Conservation (phyloP, 2,329 filamentous ascomycete species). For the Epichloe gansuensis region DNA sequence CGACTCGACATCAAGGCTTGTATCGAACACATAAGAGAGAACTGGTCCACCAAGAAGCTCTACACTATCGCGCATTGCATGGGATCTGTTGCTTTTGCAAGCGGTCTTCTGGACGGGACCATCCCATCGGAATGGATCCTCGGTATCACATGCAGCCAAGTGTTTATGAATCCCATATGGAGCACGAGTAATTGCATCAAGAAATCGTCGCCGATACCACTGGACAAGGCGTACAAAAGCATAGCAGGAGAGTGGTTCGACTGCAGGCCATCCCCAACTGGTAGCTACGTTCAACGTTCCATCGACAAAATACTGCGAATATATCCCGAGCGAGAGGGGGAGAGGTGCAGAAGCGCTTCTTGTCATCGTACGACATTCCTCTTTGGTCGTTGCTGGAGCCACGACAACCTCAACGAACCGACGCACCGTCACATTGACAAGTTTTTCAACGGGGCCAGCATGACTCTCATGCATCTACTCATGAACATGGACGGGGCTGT, state of each 20-base stretch:
- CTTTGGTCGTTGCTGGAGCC: constrained; percentile 51
- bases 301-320: constrained; percentile 46
- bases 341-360: constrained; percentile 47
- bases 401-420: constrained; percentile 50
- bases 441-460: constrained; percentile 50
- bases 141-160: constrained; percentile 46
- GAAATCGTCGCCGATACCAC: constrained; percentile 32
- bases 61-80: constrained; percentile 52
- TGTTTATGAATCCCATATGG: constrained; percentile 52
- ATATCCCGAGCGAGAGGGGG: constrained; percentile 38
- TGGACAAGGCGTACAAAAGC: constrained; percentile 35
- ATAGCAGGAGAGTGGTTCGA: constrained; percentile 42
- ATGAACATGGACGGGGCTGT: constrained; percentile 41
- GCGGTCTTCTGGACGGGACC: constrained; percentile 48
- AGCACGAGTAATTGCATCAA: constrained; percentile 43
- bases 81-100: constrained; percentile 45
- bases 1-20: constrained; percentile 46
- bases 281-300: constrained; percentile 31
- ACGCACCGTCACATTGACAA: constrained; percentile 49
- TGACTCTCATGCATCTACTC: constrained; percentile 42
- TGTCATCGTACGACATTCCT: constrained; percentile 49
- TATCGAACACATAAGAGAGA: constrained; percentile 36
- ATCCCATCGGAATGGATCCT: constrained; percentile 43
- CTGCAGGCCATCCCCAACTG: constrained; percentile 33
- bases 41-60: constrained; percentile 25